Conservation (phyloP, 2,329 filamentous ascomycete genomes). For the Trichoderma lentiforme region DNA sequence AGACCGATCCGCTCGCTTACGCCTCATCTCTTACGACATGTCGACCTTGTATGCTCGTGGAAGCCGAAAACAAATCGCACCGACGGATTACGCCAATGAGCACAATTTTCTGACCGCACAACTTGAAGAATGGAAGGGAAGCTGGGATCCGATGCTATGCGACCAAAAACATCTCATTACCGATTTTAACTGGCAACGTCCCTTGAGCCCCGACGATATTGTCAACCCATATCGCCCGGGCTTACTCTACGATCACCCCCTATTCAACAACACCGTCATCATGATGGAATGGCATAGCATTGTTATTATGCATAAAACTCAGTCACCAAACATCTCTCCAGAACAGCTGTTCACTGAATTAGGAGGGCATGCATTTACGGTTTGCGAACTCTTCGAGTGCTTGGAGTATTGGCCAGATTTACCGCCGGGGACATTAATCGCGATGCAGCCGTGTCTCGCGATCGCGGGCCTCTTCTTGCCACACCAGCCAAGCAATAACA, state of each 20-base stretch:
- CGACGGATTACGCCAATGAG: conserved; percentile 62
- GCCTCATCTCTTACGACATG: conserved; percentile 76
- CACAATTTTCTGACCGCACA: conserved; percentile 51
- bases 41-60: conserved; percentile 71
- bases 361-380: conserved; percentile 60
- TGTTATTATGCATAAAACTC: conserved; percentile 75
- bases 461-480: conserved; percentile 79
- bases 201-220: conserved; percentile 60
- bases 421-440: conserved; percentile 67
- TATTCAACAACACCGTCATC: conserved; percentile 73
- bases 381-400: conserved; percentile 76
- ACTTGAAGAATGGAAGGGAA: conserved; percentile 49
- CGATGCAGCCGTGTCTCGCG: conserved; percentile 71
- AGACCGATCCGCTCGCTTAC: conserved; percentile 61
- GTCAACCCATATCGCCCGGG: conserved; percentile 70
- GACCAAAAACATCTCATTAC: conserved; percentile 61
- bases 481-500: conserved; percentile 65
- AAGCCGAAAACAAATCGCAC: conserved; percentile 59
- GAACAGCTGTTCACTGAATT: conserved; percentile 53
- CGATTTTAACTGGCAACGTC: conserved; percentile 55
- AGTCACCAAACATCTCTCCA: conserved; percentile 58
- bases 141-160: conserved; percentile 59
- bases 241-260: conserved; percentile 64
- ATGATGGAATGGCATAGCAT: conserved; percentile 75
- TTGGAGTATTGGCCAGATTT: conserved; percentile 69